A percentile compares a stretch with the other conserved stretches of the same genome.
phyloP scores from a whole-genome alignment of 768 basidiomycete species.

The Sarcodon aspratus region DNA sequence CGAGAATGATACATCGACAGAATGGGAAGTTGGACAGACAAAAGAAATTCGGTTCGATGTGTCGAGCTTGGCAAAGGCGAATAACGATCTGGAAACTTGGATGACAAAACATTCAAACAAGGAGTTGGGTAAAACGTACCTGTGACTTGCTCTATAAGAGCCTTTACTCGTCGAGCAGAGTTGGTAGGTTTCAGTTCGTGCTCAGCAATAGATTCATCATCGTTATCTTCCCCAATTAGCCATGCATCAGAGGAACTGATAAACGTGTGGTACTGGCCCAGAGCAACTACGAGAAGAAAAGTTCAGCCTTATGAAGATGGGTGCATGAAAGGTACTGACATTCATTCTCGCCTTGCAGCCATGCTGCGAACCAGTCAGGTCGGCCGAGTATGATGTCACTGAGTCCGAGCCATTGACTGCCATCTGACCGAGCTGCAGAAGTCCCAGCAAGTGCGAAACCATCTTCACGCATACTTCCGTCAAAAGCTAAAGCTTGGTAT shows the following conservation, averaged over 20 bases:
- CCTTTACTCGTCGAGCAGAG: conserved; percentile 75
- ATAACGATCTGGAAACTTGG: conserved; percentile 65
- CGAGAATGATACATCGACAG: conserved; percentile 68
- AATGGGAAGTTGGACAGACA: conserved; percentile 76
- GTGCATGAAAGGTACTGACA: conserved; percentile 40
- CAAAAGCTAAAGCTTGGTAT: conserved; percentile 85
- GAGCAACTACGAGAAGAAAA: conserved; percentile 47
- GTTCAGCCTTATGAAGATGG: neutral
- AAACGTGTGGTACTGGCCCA: conserved; percentile 78
- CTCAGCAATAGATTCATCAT: conserved; percentile 28
- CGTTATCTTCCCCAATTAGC: conserved; percentile 63
- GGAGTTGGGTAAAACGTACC: conserved; percentile 30
- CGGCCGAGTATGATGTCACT: conserved; percentile 75
- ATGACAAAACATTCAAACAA: neutral
- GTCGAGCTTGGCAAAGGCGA: conserved; percentile 68
- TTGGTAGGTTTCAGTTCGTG: conserved; percentile 57
- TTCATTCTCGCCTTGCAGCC: conserved; percentile 81
- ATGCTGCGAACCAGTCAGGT: conserved; percentile 82
- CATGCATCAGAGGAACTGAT: conserved; percentile 79
- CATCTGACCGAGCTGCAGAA: conserved; percentile 20
- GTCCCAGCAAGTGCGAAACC: conserved; percentile 58
- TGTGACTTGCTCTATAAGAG: conserved; percentile 85
- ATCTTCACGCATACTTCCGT: conserved; percentile 62
- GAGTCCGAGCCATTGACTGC: conserved; percentile 57
- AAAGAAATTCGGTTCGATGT: conserved; percentile 78